phyloP scores from a whole-genome alignment of 768 basidiomycete genomes.

The Auricularia auricula-judae region DNA sequence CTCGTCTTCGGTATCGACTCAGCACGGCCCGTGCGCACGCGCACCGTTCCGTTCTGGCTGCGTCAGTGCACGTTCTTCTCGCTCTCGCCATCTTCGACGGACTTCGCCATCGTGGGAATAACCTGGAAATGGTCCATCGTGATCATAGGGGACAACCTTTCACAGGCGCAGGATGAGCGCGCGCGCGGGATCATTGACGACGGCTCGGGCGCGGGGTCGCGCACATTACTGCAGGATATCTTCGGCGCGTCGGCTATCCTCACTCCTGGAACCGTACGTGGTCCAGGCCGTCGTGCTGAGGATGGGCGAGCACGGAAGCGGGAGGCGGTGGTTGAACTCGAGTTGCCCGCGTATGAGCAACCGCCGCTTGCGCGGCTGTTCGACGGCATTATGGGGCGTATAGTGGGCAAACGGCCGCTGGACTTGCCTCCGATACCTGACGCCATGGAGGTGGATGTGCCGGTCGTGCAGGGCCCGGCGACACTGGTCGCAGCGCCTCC shows the following conservation, averaged over 20 bases:
- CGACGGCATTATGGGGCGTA: slow-evolving; percentile 44
- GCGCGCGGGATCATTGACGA: slow-evolving; percentile 27
- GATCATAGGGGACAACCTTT: slow-evolving; percentile 50
- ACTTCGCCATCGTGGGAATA: slow-evolving; percentile 57
- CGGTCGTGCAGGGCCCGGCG: slow-evolving; percentile 15
- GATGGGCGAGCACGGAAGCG: slow-evolving; percentile 27
- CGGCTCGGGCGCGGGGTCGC: slow-evolving; percentile 21
- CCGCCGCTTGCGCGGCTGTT: slow-evolving; percentile 67
- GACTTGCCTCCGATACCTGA: slow-evolving; percentile 1
- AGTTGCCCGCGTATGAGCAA: slow-evolving; percentile 63
- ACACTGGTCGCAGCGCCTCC: slow-evolving; percentile 7
- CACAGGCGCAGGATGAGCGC: slow-evolving; percentile 26
- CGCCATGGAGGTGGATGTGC: background rate
- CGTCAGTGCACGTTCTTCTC: slow-evolving; percentile 32
- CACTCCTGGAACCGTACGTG: slow-evolving; percentile 9
- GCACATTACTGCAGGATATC: slow-evolving; percentile 80
- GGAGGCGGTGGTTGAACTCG: slow-evolving; percentile 40
- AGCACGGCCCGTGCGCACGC: slow-evolving; percentile 30
- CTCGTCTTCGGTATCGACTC: slow-evolving; percentile 39
- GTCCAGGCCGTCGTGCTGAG: slow-evolving; percentile 13
- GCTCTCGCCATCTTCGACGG: slow-evolving; percentile 21
- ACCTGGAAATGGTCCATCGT: slow-evolving; percentile 55
- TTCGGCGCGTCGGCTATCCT: slow-evolving; percentile 71
- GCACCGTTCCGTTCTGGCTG: slow-evolving; percentile 51
- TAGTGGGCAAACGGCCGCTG: slow-evolving; percentile 16